These are phyloP conservation scores for Hirschioporus abietinus DNA, from an alignment of 768 basidiomycete genomes.

Conservation along the genomic window DNA sequence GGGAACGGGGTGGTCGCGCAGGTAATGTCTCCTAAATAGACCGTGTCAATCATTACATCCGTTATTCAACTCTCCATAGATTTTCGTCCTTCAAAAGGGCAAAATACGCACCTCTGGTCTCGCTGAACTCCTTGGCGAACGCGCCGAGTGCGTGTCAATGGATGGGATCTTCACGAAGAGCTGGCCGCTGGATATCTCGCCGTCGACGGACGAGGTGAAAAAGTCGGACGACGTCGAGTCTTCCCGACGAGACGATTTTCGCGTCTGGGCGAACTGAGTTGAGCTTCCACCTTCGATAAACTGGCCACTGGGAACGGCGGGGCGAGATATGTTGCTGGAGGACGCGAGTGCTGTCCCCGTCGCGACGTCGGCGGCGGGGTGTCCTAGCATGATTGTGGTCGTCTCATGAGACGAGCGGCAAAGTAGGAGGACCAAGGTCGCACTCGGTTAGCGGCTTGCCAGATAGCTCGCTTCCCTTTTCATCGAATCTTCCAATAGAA, in stretches of 20 bases:
- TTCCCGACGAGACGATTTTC: background rate
- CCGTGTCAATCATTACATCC: background rate
- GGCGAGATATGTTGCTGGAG: background rate
- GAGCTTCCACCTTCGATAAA: background rate
- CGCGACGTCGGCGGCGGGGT: background rate
- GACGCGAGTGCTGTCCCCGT: background rate
- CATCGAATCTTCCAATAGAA: background rate
- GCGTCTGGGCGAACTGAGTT: background rate
- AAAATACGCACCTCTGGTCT: background rate
- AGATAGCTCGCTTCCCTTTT: background rate
- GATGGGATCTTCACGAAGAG: background rate
- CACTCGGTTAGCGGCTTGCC: background rate
- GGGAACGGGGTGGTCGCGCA: background rate
- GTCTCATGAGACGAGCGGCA: slow-evolving; percentile 1
- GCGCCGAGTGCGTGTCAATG: background rate
- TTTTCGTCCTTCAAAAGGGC: background rate
- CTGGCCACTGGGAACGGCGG: background rate
- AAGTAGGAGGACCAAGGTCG: background rate
- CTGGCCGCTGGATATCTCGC: slow-evolving; percentile 1
- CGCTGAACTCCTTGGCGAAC: background rate
- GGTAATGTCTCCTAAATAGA: background rate
- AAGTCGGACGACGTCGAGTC: background rate
- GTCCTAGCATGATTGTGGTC: background rate
- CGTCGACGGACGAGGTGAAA: background rate
- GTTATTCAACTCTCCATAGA: background rate